Percentiles rank a stretch among this genome's conserved stretches.
Evolutionary conservation across 805 yeast species (phyloP).

Genomic region (Clavispora santaluciae): DNA sequence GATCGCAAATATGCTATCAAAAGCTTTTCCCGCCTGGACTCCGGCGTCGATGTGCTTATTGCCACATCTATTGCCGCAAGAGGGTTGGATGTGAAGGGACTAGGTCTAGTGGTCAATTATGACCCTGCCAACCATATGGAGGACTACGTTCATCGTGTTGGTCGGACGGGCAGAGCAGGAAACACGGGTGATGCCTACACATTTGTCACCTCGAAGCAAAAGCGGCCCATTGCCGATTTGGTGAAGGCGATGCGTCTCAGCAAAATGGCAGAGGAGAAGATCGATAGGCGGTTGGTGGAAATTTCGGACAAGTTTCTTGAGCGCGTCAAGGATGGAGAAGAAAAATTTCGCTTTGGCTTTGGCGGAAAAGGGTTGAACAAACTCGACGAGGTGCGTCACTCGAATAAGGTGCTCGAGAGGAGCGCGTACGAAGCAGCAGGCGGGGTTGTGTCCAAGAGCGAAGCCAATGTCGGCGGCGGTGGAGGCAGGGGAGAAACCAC

Average conservation of each 20-base stretch:
- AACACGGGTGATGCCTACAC: constrained; percentile 55
- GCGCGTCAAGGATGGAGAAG: constrained; percentile 64
- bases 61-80: constrained; percentile 96
- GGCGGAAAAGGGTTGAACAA: constrained; percentile 90
- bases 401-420: constrained; percentile 46
- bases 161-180: constrained; percentile 94
- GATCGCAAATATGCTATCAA: constrained; percentile 74
- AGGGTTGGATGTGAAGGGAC: constrained; percentile 87
- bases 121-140: constrained; percentile 61
- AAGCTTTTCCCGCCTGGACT: constrained; percentile 53
- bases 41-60: constrained; percentile 59
- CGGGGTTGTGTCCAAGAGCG: too few species aligned
- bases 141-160: constrained; percentile 94
- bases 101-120: constrained; percentile 70
- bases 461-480: too few species aligned
- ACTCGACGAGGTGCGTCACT: constrained; percentile 57
- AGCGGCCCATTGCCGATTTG: constrained; percentile 60
- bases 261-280: constrained; percentile 36
- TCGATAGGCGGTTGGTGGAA: constrained; percentile 46
- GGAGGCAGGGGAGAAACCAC: background rate
- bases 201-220: constrained; percentile 59
- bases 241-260: constrained; percentile 62
- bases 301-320: constrained; percentile 53
- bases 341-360: constrained; percentile 68
- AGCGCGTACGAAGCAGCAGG: constrained; percentile 39